A percentile compares a stretch with the other conserved stretches of the same genome.
Conservation (phyloP, 2,329 filamentous ascomycete species). For the Aspergillus sp. region DNA sequence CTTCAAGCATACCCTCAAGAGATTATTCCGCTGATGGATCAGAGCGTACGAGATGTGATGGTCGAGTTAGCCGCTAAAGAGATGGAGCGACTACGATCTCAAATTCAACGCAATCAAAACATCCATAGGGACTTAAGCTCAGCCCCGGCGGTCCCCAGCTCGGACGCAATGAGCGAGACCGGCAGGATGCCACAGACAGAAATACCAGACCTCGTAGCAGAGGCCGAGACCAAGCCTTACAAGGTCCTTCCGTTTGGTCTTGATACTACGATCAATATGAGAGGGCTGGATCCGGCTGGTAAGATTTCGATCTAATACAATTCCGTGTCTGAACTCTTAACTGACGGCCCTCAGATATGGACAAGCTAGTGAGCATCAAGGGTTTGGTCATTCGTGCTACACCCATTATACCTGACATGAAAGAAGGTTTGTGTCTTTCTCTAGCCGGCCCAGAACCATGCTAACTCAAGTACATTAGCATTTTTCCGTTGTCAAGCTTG, state of each 20-base stretch:
- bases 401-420: slow-evolving; percentile 98
- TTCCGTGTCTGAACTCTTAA: background rate
- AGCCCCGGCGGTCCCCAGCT: slow-evolving; percentile 74
- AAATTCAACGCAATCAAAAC: slow-evolving; percentile 47
- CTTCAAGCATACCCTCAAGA: slow-evolving; percentile 92
- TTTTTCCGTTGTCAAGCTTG: slow-evolving; percentile 96
- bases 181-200: slow-evolving; percentile 35
- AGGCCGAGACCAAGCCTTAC: slow-evolving; percentile 77
- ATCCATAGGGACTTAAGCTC: slow-evolving; percentile 64
- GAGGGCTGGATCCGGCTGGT: slow-evolving; percentile 88
- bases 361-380: slow-evolving; percentile 92
- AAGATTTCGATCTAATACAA: slow-evolving; percentile 24
- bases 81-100: slow-evolving; percentile 67
- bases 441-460: background rate
- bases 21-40: slow-evolving; percentile 95
- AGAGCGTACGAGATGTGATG: slow-evolving; percentile 89
- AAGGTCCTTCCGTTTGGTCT: slow-evolving; percentile 87
- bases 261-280: slow-evolving; percentile 82
- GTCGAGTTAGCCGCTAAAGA: slow-evolving; percentile 82
- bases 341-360: slow-evolving; percentile 66
- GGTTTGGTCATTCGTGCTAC: slow-evolving; percentile 94
- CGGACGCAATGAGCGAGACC: slow-evolving; percentile 61
- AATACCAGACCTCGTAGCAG: slow-evolving; percentile 69
- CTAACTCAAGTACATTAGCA: slow-evolving; percentile 48
- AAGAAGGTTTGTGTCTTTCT: slow-evolving; percentile 58